A percentile compares a stretch with the other conserved stretches of the same genome.
These are phyloP conservation scores for Fomitiporia mediterranea DNA, from an alignment of 1,284 basidiomycete species.

Conservation along the genomic window DNA sequence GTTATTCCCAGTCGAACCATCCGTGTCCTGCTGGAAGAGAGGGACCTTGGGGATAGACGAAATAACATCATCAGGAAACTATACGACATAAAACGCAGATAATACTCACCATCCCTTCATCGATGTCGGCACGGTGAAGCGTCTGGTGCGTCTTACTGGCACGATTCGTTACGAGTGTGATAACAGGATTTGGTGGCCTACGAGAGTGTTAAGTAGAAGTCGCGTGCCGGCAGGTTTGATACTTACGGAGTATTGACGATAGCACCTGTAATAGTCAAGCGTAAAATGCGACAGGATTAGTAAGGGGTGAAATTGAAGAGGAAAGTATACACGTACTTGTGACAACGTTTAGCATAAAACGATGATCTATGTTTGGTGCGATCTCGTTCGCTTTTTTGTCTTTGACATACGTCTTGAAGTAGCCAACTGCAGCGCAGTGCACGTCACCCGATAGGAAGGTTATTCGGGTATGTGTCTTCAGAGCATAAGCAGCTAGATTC, in stretches of 20 bases:
- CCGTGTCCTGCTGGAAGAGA: conserved; percentile 74
- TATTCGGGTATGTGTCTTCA: conserved; percentile 58
- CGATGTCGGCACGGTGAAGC: conserved; percentile 67
- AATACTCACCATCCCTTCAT: conserved; percentile 74
- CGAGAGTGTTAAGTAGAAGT: conserved; percentile 24
- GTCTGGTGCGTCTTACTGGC: conserved; percentile 83
- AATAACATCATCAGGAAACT: not conserved
- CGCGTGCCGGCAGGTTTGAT: conserved; percentile 21
- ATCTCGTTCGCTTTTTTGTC: conserved; percentile 44
- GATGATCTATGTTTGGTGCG: conserved; percentile 56
- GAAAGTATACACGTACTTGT: conserved; percentile 47
- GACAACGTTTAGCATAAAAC: conserved; percentile 85
- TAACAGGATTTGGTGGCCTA: conserved; percentile 72
- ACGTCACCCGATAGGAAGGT: conserved; percentile 91
- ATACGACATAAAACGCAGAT: not conserved
- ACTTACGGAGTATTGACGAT: conserved; percentile 79
- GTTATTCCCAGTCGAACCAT: conserved; percentile 55
- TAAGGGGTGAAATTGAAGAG: conserved; percentile 1
- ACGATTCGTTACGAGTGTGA: conserved; percentile 76
- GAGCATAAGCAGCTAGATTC: conserved; percentile 69
- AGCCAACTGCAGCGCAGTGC: conserved; percentile 81
- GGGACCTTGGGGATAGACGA: conserved; percentile 50
- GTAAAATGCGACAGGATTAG: conserved; percentile 14
- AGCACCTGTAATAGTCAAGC: conserved; percentile 44
- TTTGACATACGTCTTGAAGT: conserved; percentile 63